These are phyloP conservation scores for Penicillium sp. DNA, from an alignment of 2,329 filamentous ascomycete species.

Conservation along the genomic window DNA sequence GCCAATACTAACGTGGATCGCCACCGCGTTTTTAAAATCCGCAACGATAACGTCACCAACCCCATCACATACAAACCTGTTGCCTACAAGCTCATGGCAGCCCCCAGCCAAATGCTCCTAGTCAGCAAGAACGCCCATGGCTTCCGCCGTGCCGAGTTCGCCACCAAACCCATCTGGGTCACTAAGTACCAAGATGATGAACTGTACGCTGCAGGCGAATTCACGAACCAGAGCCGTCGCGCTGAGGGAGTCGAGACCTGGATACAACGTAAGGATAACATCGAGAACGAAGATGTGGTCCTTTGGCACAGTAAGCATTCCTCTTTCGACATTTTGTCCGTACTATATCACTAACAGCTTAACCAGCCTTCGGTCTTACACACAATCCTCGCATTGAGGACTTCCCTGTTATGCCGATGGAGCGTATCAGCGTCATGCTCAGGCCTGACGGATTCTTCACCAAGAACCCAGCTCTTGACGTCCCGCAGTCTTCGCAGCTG, in stretches of 20 bases:
- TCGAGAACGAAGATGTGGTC: slow-evolving; percentile 46
- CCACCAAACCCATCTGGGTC: slow-evolving; percentile 54
- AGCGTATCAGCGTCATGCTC: slow-evolving; percentile 49
- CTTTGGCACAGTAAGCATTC: slow-evolving; percentile 38
- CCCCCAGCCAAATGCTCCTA: slow-evolving; percentile 57
- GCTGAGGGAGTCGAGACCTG: slow-evolving; percentile 54
- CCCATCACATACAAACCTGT: slow-evolving; percentile 53
- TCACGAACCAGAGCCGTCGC: slow-evolving; percentile 56
- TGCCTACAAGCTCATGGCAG: slow-evolving; percentile 55
- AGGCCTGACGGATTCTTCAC: slow-evolving; percentile 53
- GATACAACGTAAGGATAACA: slow-evolving; percentile 46
- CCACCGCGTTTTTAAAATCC: slow-evolving; percentile 57
- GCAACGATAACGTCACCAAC: slow-evolving; percentile 52
- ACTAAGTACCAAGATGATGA: slow-evolving; percentile 54
- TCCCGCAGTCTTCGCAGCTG: slow-evolving; percentile 41
- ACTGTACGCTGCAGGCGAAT: slow-evolving; percentile 53
- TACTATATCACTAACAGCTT: slow-evolving; percentile 10
- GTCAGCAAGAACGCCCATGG: slow-evolving; percentile 49
- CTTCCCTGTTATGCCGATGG: slow-evolving; percentile 66
- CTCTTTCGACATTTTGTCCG: slow-evolving; percentile 31
- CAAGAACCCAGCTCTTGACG: slow-evolving; percentile 50
- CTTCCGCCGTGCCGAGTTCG: slow-evolving; percentile 52
- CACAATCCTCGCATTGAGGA: slow-evolving; percentile 63
- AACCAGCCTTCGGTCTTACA: slow-evolving; percentile 52
- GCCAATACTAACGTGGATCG: slow-evolving; percentile 48